Percentiles rank a stretch among this genome's conserved stretches.
Evolutionary conservation across 768 basidiomycete species (phyloP).

Genomic region (Pulveroboletus sp.): DNA sequence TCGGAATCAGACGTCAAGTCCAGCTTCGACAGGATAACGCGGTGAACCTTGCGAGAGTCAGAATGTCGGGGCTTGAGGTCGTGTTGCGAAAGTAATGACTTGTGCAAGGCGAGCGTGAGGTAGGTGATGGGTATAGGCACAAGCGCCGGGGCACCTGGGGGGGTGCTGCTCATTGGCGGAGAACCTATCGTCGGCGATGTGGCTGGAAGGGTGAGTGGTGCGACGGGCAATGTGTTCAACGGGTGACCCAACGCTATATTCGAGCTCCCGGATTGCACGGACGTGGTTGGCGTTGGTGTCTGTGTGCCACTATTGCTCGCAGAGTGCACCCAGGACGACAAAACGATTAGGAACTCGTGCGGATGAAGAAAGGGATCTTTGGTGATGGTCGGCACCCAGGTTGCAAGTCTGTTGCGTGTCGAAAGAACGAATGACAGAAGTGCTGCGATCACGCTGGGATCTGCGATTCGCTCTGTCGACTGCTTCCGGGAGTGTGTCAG

Average conservation of each 20-base stretch:
- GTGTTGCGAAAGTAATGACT: slow-evolving; percentile 24
- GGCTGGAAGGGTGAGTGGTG: slow-evolving; percentile 3
- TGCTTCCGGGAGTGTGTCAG: slow-evolving; percentile 23
- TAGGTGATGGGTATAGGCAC: slow-evolving; percentile 7
- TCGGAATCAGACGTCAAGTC: slow-evolving; percentile 38
- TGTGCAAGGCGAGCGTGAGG: slow-evolving; percentile 27
- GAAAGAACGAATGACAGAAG: slow-evolving; percentile 68
- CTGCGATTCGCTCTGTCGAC: slow-evolving; percentile 71
- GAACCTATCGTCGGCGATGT: slow-evolving; percentile 4
- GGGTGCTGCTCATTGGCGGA: slow-evolving; percentile 5
- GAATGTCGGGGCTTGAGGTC: slow-evolving; percentile 32
- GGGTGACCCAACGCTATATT: slow-evolving; percentile 14
- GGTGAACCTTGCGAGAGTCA: slow-evolving; percentile 60
- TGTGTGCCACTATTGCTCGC: slow-evolving; percentile 15
- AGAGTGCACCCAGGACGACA: slow-evolving; percentile 34
- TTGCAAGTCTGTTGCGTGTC: slow-evolving; percentile 66
- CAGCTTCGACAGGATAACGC: slow-evolving; percentile 58
- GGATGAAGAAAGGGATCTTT: slow-evolving; percentile 82
- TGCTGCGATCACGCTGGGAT: slow-evolving; percentile 68
- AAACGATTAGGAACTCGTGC: slow-evolving; percentile 48
- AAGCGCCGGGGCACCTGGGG: slow-evolving; percentile 13
- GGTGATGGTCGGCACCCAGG: slow-evolving; percentile 48
- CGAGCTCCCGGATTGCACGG: slow-evolving; percentile 15
- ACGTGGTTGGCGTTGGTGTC: slow-evolving; percentile 28
- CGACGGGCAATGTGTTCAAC: slow-evolving; percentile 17